Evolutionary conservation across 1,284 basidiomycete genomes (phyloP).

Genomic region (Pisolithus thermaeus): DNA sequence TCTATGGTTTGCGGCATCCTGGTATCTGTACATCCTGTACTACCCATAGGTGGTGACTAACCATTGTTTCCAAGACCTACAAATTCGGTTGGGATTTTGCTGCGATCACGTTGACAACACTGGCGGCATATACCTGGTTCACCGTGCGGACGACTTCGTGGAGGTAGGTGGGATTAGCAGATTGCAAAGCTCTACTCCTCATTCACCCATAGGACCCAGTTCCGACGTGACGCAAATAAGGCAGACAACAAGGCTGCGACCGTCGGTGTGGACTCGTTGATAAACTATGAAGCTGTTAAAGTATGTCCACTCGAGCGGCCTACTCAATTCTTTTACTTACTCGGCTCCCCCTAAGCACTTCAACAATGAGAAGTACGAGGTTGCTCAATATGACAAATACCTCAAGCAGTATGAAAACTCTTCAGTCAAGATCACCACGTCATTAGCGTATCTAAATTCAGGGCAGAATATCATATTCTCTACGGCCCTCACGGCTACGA

Average conservation of each 20-base stretch:
- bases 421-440: conserved; percentile 93
- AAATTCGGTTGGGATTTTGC: conserved; percentile 98
- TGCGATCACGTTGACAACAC: conserved; percentile 79
- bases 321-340: background rate
- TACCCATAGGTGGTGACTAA: background rate
- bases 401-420: conserved; percentile 86
- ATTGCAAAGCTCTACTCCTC: background rate
- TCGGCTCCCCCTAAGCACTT: conserved; percentile 64
- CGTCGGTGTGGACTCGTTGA: conserved; percentile 89
- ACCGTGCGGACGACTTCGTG: conserved; percentile 94
- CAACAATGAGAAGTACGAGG: conserved; percentile 93
- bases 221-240: conserved; percentile 91
- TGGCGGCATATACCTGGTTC: conserved; percentile 95
- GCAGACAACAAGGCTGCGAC: conserved; percentile 97
- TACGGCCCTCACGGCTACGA: conserved; percentile 86
- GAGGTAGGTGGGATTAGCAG: conserved; percentile 49
- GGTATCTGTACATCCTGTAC: conserved; percentile 33
- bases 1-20: conserved; percentile 96
- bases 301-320: conserved; percentile 34
- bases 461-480: conserved; percentile 97
- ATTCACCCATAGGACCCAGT: conserved; percentile 65
- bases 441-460: conserved; percentile 89
- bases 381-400: conserved; percentile 89
- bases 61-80: conserved; percentile 58
- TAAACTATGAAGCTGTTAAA: conserved; percentile 99